Evolutionary conservation across 768 basidiomycete species (phyloP), one percentile per base, ranked within the genome.

Genomic region (Boletus speciosus): DNA sequence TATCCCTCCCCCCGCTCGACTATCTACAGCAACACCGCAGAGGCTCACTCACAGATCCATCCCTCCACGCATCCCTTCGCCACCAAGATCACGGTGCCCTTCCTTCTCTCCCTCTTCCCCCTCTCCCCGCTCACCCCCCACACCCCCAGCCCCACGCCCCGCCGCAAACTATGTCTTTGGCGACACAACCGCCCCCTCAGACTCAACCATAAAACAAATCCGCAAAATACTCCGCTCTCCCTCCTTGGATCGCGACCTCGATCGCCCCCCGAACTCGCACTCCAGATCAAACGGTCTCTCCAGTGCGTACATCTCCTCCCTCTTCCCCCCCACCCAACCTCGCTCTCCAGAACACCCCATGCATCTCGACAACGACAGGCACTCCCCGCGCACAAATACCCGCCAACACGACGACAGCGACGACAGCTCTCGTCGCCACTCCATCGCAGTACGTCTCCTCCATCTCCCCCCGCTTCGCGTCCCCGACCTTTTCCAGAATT

Each of bases 1-100:
- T 81, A 4, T 80, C 86, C 50, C 79, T 92, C 31, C 84, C 86
- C 3, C 88, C 89, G 9, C 82, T 91, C 63, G 85, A 90, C 67
- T 84, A 80, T 67, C 79, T 90, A 25, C 88, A 90, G 68, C 88
- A 80, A 51, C 90, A 90, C 65, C 81, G 89, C n/a, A 74, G 88
- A 54, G 88, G 88, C 55, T 91, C 90, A 2, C 86, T 90, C 66
- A 89, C 89, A 8, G 90, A 92, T 75, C 89, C 89, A 4, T 84
- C 85, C 39, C 77, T 90, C 47, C 87, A 89, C 71, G 83, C 81
- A 27, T 70, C 77, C 35, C 52, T 48, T 39, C 58, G 56, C 57
- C 56, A 63, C 23, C 44, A 56, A 46, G 65, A 64, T 62, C 25
- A 27, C 25, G 59, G 51, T 67, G 59, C 47, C 23, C 52, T 54